Evolutionary conservation across 305 asterid species (phyloP), one percentile per base, ranked within the genome.

Genomic region (Fraxinus paxiana): DNA sequence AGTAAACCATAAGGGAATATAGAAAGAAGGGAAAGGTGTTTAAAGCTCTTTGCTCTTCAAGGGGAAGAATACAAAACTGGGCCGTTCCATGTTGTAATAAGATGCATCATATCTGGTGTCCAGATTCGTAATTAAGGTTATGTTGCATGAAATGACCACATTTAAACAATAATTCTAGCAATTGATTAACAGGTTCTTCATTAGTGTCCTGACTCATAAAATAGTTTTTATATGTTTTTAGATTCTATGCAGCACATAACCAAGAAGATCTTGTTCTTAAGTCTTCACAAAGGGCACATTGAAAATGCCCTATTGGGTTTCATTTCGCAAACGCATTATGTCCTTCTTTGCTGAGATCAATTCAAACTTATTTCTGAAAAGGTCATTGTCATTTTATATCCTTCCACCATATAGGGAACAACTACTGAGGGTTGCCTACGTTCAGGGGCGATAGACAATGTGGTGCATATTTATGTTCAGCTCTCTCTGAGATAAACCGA

Each of bases 141-240:
- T 56, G 22, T 56, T 18, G 4, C 13, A 59, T 59, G 30, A 59
- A 59, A 15, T n/a, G 24, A 15, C 10, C 1, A 5, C 28, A 6
- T 6, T 59, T 17, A 17, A 59, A 59, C 2, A 20, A 20, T 17
- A 59, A 20, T 18, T 6, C 28, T 18, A 17, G 69, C 69, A 59
- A 59, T 59, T 59, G 67, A 18, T 56, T 6, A n/a, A 5, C 26
- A 6, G 67, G 69, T 59, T 59, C 69, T 59, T 17, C 1, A 20
- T 20, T 20, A 59, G 26, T 63, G 17, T 24, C 33, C 30, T 34
- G 26, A 71, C 76, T 63, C 22, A 59, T 41, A 76, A 75, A 67
- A 73, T 26, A 74, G 56, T 51, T 73, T 73, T 56, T 6, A 72
- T 81, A 13, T 46, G 73, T 75, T 37, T 77, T 81, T 43, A 43